Percentiles rank a stretch among this genome's conserved stretches.
Evolutionary conservation across 305 asterid species (phyloP).

Genomic region (Rubia balearica): DNA sequence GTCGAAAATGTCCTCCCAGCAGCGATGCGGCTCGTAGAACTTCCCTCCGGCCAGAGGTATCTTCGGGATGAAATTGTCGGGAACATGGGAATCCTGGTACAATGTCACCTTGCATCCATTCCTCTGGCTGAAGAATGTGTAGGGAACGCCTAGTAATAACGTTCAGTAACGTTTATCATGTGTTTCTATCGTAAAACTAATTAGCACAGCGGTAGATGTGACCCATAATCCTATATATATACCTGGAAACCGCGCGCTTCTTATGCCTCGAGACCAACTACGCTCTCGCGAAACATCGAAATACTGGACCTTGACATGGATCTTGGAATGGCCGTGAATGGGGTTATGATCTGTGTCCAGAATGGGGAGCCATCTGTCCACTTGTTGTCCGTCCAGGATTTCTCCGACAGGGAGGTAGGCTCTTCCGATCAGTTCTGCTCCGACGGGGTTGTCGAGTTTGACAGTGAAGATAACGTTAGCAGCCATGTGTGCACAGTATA

Average conservation of each 20-base stretch:
- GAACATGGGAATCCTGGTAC: slow-evolving; percentile 71
- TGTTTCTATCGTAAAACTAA: too few species aligned
- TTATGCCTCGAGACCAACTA: slow-evolving; percentile 53
- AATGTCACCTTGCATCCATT: slow-evolving; percentile 59
- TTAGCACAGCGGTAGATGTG: too few species aligned
- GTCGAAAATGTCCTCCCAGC: slow-evolving; percentile 82
- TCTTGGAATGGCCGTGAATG: slow-evolving; percentile 47
- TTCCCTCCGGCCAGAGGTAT: slow-evolving; percentile 65
- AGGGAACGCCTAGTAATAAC: slow-evolving; percentile 51
- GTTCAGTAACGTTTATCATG: too few species aligned
- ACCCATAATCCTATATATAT: too few species aligned
- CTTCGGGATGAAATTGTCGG: slow-evolving; percentile 59
- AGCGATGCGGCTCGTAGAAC: slow-evolving; percentile 56
- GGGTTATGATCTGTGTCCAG: slow-evolving; percentile 50
- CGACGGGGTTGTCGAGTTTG: slow-evolving; percentile 60
- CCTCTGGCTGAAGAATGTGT: slow-evolving; percentile 61
- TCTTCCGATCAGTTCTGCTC: slow-evolving; percentile 71
- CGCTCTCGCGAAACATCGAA: slow-evolving; percentile 52
- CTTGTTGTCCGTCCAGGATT: slow-evolving; percentile 52
- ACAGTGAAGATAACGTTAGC: slow-evolving; percentile 66
- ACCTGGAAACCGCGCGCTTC: slow-evolving; percentile 47
- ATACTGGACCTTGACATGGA: slow-evolving; percentile 61
- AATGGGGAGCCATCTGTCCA: slow-evolving; percentile 62
- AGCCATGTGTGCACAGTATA: slow-evolving; percentile 76
- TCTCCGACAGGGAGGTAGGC: slow-evolving; percentile 63